Percentiles rank a stretch among this genome's conserved stretches.
Conservation (phyloP, 192 early-diverging fungal species). For the Podochytrium sp. region DNA sequence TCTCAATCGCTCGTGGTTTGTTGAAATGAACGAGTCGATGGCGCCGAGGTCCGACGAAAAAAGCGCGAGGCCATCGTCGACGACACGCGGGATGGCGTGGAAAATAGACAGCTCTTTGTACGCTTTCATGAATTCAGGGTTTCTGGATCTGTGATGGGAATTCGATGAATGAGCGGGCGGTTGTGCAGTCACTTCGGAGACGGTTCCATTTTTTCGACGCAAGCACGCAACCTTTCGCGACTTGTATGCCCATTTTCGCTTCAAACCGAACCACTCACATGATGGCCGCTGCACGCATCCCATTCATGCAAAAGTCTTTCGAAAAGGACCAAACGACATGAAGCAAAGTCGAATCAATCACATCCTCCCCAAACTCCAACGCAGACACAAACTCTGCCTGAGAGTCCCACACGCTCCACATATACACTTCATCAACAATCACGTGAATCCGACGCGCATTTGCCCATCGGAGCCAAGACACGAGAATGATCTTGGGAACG, state of each 20-base stretch:
- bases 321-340: slow-evolving; percentile 80
- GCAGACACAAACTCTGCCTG: not conserved
- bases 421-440: slow-evolving; percentile 85
- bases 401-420: slow-evolving; percentile 31
- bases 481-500: slow-evolving; percentile 58
- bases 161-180: not conserved
- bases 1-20: slow-evolving; percentile 61
- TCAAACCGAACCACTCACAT: slow-evolving; percentile 51
- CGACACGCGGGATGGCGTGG: slow-evolving; percentile 63
- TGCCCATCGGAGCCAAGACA: slow-evolving; percentile 66
- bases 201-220: slow-evolving; percentile 38
- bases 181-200: not conserved
- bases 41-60: slow-evolving; percentile 60
- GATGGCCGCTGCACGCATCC: slow-evolving; percentile 69
- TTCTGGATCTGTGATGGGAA: slow-evolving; percentile 17
- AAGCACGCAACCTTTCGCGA: not conserved
- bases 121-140: slow-evolving; percentile 18
- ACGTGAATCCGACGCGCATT: slow-evolving; percentile 65
- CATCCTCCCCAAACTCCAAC: not conserved
- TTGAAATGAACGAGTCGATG: slow-evolving; percentile 61
- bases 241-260: not conserved
- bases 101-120: slow-evolving; percentile 44
- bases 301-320: slow-evolving; percentile 85
- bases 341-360: slow-evolving; percentile 25
- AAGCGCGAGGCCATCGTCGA: slow-evolving; percentile 59